phyloP scores from a whole-genome alignment of 2,329 filamentous ascomycete genomes.

The Tympanopsis confertula region DNA sequence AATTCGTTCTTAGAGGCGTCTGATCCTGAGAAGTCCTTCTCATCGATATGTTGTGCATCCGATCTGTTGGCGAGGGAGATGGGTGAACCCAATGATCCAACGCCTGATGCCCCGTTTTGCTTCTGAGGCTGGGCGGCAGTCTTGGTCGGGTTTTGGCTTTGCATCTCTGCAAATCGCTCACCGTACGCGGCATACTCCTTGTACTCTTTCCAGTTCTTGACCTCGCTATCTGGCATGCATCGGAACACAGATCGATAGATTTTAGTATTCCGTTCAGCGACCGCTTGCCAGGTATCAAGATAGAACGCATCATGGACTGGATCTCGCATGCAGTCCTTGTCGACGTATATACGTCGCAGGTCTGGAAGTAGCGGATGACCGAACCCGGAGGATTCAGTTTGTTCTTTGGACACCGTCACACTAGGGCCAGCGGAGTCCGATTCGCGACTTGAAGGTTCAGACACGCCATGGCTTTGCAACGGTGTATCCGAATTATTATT shows the following conservation, averaged over 20 bases:
- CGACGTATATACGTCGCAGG: constrained; percentile 61
- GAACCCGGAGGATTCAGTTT: constrained; percentile 33
- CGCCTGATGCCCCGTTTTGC: background rate
- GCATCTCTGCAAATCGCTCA: constrained; percentile 62
- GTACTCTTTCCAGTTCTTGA: constrained; percentile 87
- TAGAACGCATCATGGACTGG: constrained; percentile 74
- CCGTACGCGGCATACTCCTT: constrained; percentile 70
- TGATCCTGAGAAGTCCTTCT: background rate
- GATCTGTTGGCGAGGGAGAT: background rate
- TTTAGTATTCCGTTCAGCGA: constrained; percentile 90
- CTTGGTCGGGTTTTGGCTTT: constrained; percentile 40
- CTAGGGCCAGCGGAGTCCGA: constrained; percentile 72
- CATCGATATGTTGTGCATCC: background rate
- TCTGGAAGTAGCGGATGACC: constrained; percentile 50
- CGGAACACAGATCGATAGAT: constrained; percentile 88
- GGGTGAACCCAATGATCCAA: background rate
- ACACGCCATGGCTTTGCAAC: no score
- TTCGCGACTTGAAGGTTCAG: constrained; percentile 57
- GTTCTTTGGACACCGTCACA: constrained; percentile 54
- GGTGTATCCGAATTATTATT: no score
- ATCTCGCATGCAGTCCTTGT: constrained; percentile 89
- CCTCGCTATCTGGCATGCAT: constrained; percentile 93
- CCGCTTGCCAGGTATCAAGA: constrained; percentile 74
- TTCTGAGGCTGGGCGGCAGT: constrained; percentile 3
- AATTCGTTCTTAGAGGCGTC: background rate